These are phyloP conservation scores for Linanthus parryae DNA, from an alignment of 148 eudicot genomes.

Conservation along the genomic window DNA sequence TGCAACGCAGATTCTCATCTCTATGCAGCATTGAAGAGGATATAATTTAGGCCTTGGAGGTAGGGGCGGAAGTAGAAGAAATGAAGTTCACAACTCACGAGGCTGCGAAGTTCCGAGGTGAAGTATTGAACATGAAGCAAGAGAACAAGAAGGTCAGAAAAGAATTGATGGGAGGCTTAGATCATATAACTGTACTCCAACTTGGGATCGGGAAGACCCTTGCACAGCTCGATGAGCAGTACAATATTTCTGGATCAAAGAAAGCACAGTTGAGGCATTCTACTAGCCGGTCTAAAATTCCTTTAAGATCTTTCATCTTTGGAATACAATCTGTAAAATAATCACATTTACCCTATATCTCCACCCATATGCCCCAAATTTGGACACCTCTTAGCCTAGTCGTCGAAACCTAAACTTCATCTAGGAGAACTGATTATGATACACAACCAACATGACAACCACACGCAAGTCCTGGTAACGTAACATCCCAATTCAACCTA, in stretches of 20 bases:
- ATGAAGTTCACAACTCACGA: slow-evolving; percentile 78
- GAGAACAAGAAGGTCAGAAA: slow-evolving; percentile 83
- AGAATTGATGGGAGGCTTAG: slow-evolving; percentile 72
- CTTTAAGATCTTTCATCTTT: slow-evolving; percentile 70
- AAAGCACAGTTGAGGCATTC: slow-evolving; percentile 19
- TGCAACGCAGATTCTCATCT: slow-evolving; percentile 46
- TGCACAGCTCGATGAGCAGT: slow-evolving; percentile 44
- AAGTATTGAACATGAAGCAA: slow-evolving; percentile 87
- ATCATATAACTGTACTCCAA: slow-evolving; percentile 55
- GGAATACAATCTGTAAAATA: slow-evolving; percentile 63
- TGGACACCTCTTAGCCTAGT: too few species aligned
- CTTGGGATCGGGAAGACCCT: slow-evolving; percentile 54
- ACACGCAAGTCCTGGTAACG: too few species aligned
- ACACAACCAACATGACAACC: too few species aligned
- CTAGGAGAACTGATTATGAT: too few species aligned
- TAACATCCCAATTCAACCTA: too few species aligned
- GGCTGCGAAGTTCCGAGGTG: slow-evolving; percentile 93
- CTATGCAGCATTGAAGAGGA: slow-evolving; percentile 62
- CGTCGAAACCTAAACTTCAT: too few species aligned
- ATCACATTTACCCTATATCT: slow-evolving; percentile 56
- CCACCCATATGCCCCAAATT: too few species aligned
- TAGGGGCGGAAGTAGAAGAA: slow-evolving; percentile 65
- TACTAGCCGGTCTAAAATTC: slow-evolving; percentile 33
- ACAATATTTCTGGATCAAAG: slow-evolving; percentile 33
- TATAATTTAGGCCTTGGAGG: slow-evolving; percentile 48